Conservation (phyloP, 2,329 filamentous ascomycete species). For the Colletotrichum sp. region DNA sequence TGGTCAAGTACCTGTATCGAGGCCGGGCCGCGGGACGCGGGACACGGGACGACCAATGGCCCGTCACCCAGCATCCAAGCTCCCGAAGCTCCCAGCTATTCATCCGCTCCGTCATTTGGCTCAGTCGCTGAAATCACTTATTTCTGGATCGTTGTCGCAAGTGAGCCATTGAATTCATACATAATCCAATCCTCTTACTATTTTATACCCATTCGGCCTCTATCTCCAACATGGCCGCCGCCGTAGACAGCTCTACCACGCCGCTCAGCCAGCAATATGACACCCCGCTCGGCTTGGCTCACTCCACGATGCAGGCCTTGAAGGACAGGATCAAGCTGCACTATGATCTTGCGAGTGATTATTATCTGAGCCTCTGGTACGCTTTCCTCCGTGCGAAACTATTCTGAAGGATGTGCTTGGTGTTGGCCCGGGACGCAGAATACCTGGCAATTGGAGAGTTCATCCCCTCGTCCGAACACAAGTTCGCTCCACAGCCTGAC, state of each 20-base stretch:
- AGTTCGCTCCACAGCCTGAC: background rate
- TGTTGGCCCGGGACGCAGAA: background rate
- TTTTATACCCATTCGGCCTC: background rate
- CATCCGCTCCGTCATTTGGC: background rate
- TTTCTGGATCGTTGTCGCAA: background rate
- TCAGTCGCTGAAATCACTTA: background rate
- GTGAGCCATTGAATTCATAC: background rate
- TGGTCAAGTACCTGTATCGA: background rate
- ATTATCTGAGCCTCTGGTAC: slow-evolving; percentile 67
- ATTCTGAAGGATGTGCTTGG: background rate
- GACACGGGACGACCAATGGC: background rate
- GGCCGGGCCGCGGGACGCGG: background rate
- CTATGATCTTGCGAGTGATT: slow-evolving; percentile 66
- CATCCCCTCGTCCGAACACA: background rate
- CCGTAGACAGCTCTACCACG: slow-evolving; percentile 26
- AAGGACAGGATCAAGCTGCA: slow-evolving; percentile 65
- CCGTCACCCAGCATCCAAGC: background rate
- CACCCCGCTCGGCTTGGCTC: slow-evolving; percentile 47
- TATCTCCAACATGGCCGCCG: background rate
- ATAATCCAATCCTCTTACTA: background rate
- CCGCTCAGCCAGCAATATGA: slow-evolving; percentile 51
- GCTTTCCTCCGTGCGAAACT: background rate
- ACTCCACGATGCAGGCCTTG: slow-evolving; percentile 53
- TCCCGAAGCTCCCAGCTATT: background rate
- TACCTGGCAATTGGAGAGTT: background rate